Evolutionary conservation across 164 flowering plant genomes (phyloP).

Genomic region (Dillenia turbinata): DNA sequence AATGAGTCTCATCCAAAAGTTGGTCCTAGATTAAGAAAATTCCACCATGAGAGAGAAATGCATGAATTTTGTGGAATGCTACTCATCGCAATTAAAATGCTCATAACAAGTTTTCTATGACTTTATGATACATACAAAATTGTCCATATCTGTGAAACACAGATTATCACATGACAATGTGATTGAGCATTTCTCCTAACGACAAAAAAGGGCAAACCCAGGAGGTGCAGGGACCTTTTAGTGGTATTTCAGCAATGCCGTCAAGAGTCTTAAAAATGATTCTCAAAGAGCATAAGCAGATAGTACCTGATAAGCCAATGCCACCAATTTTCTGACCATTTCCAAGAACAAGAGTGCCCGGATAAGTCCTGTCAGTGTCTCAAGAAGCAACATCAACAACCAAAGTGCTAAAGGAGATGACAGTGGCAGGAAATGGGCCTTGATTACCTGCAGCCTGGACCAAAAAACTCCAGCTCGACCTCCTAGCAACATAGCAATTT

Average conservation of each 20-base stretch:
- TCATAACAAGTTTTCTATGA: too few species aligned
- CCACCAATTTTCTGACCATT: conserved; percentile 55
- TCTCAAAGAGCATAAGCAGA: background rate
- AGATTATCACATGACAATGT: too few species aligned
- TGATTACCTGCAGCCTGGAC: conserved; percentile 86
- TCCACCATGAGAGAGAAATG: background rate
- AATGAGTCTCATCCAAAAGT: conserved; percentile 41
- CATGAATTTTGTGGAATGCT: background rate
- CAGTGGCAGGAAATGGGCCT: conserved; percentile 59
- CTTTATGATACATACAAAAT: too few species aligned
- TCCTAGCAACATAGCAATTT: conserved; percentile 60
- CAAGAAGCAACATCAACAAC: conserved; percentile 65
- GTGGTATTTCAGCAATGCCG: too few species aligned
- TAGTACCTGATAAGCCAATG: conserved; percentile 74
- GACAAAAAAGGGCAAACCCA: too few species aligned
- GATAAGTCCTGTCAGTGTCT: conserved; percentile 60
- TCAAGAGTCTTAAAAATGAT: too few species aligned
- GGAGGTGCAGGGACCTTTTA: too few species aligned
- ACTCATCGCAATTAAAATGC: too few species aligned
- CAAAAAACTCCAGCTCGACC: conserved; percentile 69
- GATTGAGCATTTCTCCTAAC: too few species aligned
- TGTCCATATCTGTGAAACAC: too few species aligned
- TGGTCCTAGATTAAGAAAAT: conserved; percentile 37
- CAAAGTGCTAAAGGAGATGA: conserved; percentile 86
- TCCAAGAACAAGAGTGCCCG: conserved; percentile 59